Percentiles rank a stretch among this genome's conserved stretches.
These are phyloP conservation scores for Solanum dulcamara DNA, from an alignment of 257 asterid species.

Conservation along the genomic window DNA sequence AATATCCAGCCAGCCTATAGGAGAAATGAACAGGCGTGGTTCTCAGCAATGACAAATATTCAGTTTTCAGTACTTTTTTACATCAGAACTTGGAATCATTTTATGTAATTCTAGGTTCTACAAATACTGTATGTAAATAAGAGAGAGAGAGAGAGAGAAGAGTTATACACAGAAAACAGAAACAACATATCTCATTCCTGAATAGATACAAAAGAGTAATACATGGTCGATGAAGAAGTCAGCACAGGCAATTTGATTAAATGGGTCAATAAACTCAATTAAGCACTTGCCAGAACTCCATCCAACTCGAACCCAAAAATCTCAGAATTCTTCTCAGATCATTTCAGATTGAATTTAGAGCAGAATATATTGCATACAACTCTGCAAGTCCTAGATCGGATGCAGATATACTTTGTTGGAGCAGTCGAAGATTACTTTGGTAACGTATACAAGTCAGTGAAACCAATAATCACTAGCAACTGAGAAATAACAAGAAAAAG, in stretches of 20 bases:
- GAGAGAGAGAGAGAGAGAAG: not conserved
- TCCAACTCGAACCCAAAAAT: not conserved
- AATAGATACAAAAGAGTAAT: not conserved
- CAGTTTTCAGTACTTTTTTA: not conserved
- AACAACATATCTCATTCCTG: not conserved
- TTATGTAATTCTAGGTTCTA: not conserved
- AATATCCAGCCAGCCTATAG: not conserved
- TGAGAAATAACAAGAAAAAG: not conserved
- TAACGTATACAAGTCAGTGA: not conserved
- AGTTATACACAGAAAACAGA: not conserved
- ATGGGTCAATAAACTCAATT: not conserved
- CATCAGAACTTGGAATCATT: not conserved
- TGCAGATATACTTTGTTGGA: not conserved
- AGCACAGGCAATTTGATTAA: not conserved
- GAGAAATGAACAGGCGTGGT: not conserved
- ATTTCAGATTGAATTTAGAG: not conserved
- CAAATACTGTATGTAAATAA: not conserved
- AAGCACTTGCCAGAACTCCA: not conserved
- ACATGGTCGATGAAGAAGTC: not conserved
- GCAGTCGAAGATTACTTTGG: not conserved
- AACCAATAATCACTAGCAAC: not conserved
- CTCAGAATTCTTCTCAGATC: not conserved
- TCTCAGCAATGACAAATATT: not conserved
- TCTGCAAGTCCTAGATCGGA: not conserved
- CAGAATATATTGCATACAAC: not conserved